Base-by-base conservation (phyloP, 1,284 basidiomycete species). In the Apiotrichum siamense region DNA sequence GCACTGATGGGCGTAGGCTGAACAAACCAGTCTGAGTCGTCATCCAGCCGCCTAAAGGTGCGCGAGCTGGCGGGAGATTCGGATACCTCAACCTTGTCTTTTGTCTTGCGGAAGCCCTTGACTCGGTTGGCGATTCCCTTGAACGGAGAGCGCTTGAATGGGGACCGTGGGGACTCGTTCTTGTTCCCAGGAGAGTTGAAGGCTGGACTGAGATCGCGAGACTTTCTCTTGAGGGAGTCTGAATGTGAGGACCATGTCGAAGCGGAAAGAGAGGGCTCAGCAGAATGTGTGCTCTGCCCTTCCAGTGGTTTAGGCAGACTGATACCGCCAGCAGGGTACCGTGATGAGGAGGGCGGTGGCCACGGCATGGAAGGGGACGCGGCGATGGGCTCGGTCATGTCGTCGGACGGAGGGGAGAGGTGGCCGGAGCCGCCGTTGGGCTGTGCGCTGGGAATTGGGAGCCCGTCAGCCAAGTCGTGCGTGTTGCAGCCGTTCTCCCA, bases 51-150 rank as follows among this genome's bases (percentile, higher is more conserved):
- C 13, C 49, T 32, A n/a, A 29, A 49, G 23, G 35, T 26, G 3
- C 38, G 20, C 27, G 20, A 43, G 9, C 17, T 11, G 40, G 47
- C 12, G 29, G 32, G 32, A 20, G 49, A 40, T 50, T 26, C 24
- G 25, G 9, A 7, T n/a, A 48, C 47, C 31, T 54, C 54, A 9
- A 63, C 60, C 44, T 70, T 67, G 9, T 58, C 55, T 51, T 64
- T 69, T 2, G 54, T 60, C 48, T 62, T 65, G 13, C 65, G 50
- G 1, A 67, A 47, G 6, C 62, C 66, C 5, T 60, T 63, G 39
- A 72, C 65, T 17, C 59, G 61, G 44, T 62, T 65, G 6, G 64
- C 52, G 44, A 72, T 65, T 3, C 65, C 69, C 48, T 67, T 70
- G 49, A 72, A 52, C 0, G 70, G 70, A 9, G 68, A 70, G 27